Conservation (phyloP, 2,329 filamentous ascomycete genomes). For the Diaporthe humulicola region DNA sequence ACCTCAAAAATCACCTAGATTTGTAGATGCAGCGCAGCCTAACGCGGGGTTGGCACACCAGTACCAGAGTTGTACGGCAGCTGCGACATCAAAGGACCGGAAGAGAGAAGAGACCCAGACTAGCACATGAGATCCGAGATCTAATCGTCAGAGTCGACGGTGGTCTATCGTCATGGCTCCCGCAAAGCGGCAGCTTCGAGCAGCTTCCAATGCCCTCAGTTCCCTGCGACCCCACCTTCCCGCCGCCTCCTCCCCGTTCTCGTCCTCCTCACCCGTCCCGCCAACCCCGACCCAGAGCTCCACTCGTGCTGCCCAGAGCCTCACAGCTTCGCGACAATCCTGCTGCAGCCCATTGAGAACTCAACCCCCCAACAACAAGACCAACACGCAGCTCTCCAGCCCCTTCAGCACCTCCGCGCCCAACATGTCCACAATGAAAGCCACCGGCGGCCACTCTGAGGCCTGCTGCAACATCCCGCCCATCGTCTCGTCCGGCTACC, state of each 20-base stretch:
- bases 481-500: conserved; percentile 59
- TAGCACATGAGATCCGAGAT: conserved; percentile 8
- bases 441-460: conserved; percentile 53
- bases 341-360: conserved; percentile 22
- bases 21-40: neutral
- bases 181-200: conserved; percentile 28
- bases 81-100: neutral
- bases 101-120: neutral
- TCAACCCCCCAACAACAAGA: neutral
- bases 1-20: neutral
- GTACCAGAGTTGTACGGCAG: neutral
- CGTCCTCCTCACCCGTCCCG: neutral
- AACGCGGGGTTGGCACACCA: conserved; percentile 5
- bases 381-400: neutral
- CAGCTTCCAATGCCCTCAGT: conserved; percentile 23
- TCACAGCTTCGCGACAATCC: neutral
- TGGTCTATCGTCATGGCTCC: conserved; percentile 12
- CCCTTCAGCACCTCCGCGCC: conserved; percentile 39
- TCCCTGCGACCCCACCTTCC: conserved; percentile 26
- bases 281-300: neutral
- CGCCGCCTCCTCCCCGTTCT: neutral
- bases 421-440: conserved; percentile 52
- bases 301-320: neutral
- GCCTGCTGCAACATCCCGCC: conserved; percentile 62
- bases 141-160: neutral